These are phyloP conservation scores for Pleurotus tuber-regium DNA, from an alignment of 768 basidiomycete genomes.

Conservation along the genomic window DNA sequence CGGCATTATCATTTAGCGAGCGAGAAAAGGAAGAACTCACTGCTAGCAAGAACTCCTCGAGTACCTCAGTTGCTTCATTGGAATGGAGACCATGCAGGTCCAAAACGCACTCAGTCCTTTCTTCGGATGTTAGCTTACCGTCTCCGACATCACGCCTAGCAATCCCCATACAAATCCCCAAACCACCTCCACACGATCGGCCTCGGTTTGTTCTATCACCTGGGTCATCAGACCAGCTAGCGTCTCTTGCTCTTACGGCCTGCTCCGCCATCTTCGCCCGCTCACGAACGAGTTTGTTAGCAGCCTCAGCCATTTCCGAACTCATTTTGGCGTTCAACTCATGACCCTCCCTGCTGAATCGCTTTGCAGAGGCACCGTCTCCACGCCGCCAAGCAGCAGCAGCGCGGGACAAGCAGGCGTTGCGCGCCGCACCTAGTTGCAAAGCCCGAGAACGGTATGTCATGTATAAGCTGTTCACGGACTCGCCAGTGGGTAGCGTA, in stretches of 20 bases:
- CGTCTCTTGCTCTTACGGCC: slow-evolving; percentile 68
- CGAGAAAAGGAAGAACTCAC: slow-evolving; percentile 46
- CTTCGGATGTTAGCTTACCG: slow-evolving; percentile 67
- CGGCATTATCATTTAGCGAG: not conserved
- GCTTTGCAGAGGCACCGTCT: slow-evolving; percentile 93
- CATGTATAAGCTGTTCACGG: slow-evolving; percentile 83
- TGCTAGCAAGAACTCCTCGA: slow-evolving; percentile 85
- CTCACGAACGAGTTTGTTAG: slow-evolving; percentile 81
- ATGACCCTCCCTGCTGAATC: slow-evolving; percentile 92
- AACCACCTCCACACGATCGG: slow-evolving; percentile 70
- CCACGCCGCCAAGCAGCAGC: slow-evolving; percentile 96
- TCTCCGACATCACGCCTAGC: slow-evolving; percentile 55
- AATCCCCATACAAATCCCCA: slow-evolving; percentile 89
- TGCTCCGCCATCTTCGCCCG: slow-evolving; percentile 73
- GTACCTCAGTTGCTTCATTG: slow-evolving; percentile 87
- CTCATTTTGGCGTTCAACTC: slow-evolving; percentile 92
- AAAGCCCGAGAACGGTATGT: slow-evolving; percentile 83
- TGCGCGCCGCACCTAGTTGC: slow-evolving; percentile 90
- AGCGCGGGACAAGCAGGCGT: slow-evolving; percentile 91
- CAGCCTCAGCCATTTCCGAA: slow-evolving; percentile 81
- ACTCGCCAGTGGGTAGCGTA: slow-evolving; percentile 82
- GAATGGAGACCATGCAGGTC: slow-evolving; percentile 95
- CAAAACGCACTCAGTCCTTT: slow-evolving; percentile 83
- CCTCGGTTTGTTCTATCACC: slow-evolving; percentile 76
- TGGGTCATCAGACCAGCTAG: slow-evolving; percentile 80